These are phyloP conservation scores for Quercus tomentella DNA, from an alignment of 331 rosid species.

Conservation along the genomic window DNA sequence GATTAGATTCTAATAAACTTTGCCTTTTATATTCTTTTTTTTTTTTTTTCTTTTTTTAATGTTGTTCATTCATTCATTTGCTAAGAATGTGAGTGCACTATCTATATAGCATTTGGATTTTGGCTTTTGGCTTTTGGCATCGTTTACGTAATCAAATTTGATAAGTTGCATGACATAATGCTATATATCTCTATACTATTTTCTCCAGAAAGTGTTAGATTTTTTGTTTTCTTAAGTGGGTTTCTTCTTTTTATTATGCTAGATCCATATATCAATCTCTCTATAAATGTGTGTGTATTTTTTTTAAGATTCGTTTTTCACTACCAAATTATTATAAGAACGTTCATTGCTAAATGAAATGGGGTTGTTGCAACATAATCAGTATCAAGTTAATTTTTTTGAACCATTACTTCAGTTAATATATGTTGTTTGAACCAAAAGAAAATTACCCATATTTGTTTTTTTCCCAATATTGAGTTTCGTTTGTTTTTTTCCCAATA, in stretches of 20 bases:
- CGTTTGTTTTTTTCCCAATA: neutral
- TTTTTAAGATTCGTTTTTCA: too few species aligned
- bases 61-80: neutral
- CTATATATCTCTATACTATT: neutral
- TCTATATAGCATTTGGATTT: neutral
- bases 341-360: neutral
- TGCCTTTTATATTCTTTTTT: neutral
- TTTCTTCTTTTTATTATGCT: conserved; percentile 13
- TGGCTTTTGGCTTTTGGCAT: conserved; percentile 4
- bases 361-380: neutral
- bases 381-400: neutral
- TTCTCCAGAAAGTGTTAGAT: conserved; percentile 16
- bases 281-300: too few species aligned
- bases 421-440: too few species aligned
- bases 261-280: neutral
- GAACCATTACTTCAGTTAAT: neutral
- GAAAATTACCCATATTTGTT: too few species aligned
- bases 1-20: conserved; percentile 17
- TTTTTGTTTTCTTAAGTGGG: conserved; percentile 3
- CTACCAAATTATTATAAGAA: too few species aligned
- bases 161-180: conserved; percentile 20
- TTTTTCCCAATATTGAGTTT: neutral
- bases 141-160: conserved; percentile 7
- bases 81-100: conserved; percentile 6
- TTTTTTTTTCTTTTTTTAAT: neutral